Evolutionary conservation across 2,329 filamentous ascomycete genomes (phyloP), one percentile per base, ranked within the genome.

Genomic region (Penicillium frequentans): DNA sequence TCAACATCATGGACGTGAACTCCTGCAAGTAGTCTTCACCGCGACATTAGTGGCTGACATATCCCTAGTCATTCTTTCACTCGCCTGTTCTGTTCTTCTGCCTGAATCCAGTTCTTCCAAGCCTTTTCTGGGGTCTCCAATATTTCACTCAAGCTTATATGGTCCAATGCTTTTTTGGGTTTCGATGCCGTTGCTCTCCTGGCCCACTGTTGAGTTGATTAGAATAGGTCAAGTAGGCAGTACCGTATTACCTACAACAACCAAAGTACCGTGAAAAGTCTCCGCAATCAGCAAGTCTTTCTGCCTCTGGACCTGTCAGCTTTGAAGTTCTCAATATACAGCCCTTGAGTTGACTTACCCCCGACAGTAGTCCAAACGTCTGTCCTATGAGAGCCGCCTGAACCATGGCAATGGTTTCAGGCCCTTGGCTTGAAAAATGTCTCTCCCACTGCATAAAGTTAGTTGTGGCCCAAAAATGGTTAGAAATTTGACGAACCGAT

Each of bases 351-450:
- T 23, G 24, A 4, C 14, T 23, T 56, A 64, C 65, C 14, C 64
- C 64, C 14, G 66, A 67, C 3, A 71, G 64, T 16, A 70, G 48
- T 1, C 62, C 68, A 55, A 70, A 71, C 2, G 66, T 70, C 56
- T 70, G 69, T 11, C 68, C 69, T 21, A 71, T 66, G 5, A 71
- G 56, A 16, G 67, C 62, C 16, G 68, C 67, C 44, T 70, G 69
- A 3, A 64, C 62, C 52, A 71, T 66, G 6, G 64, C 61, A 9
- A 66, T 49, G 14, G 58, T 57, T 44, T 65, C 64, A 5, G 49
- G 29, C 13, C 56, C 57, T 31, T 61, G 61, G 11, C 58, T 56
- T n/a, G 54, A 49, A 3, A 71, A 60, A 24, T 65, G 63, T 44
- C 59, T 61, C 16, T 69, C 68, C 69, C 67, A 71, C 54, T 56